Percentiles rank a stretch among this genome's conserved stretches.
Evolutionary conservation across 495 filamentous ascomycete genomes (phyloP).

Genomic region (Neurospora sp.): DNA sequence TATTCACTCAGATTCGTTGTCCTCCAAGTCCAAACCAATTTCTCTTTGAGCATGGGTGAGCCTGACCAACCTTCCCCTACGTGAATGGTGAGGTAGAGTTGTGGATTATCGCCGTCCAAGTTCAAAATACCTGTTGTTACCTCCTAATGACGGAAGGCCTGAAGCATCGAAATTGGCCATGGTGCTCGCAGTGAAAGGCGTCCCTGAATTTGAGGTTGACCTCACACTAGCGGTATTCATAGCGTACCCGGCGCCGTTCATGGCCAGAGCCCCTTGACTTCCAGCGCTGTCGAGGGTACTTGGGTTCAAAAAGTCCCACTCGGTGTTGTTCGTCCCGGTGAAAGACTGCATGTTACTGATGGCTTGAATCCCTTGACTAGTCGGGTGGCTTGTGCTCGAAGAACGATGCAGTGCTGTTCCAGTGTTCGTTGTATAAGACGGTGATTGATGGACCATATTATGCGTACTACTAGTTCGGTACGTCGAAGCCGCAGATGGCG

Average conservation of each 20-base stretch:
- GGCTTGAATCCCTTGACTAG: constrained; percentile 16
- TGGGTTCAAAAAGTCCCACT: constrained; percentile 31
- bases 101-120: constrained; percentile 8
- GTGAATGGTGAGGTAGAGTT: background rate
- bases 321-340: constrained; percentile 10
- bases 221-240: constrained; percentile 10
- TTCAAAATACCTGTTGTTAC: constrained; percentile 15
- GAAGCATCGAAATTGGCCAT: constrained; percentile 20
- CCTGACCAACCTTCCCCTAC: background rate
- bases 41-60: background rate
- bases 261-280: constrained; percentile 14
- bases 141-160: constrained; percentile 2
- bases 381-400: constrained; percentile 11
- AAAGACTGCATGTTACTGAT: constrained; percentile 16
- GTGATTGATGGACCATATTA: constrained; percentile 25
- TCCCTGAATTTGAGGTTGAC: constrained; percentile 6
- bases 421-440: constrained; percentile 20
- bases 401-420: constrained; percentile 14
- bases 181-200: constrained; percentile 9
- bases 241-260: constrained; percentile 14
- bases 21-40: background rate
- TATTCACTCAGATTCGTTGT: background rate
- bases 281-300: constrained; percentile 25
- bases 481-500: constrained; percentile 22
- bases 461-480: constrained; percentile 27